Evolutionary conservation across 306 rosid genomes (phyloP).

Genomic region (Argentina anserina): DNA sequence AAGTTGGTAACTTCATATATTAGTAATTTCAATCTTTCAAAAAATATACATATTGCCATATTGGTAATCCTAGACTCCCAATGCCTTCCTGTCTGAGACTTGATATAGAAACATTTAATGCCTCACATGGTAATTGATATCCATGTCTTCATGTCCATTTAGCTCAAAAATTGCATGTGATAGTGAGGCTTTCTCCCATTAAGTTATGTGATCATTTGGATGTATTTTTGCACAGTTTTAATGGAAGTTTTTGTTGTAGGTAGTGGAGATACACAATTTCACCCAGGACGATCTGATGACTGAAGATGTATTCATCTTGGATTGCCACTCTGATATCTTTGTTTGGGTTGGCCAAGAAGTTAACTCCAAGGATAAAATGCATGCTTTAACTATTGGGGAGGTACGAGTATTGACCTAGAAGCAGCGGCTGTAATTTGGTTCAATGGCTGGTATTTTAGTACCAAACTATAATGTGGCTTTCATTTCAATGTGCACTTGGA

Average conservation of each 20-base stretch:
- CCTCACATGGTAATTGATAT: neutral
- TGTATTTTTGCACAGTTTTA: conserved; percentile 14
- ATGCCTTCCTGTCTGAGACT: neutral
- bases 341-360: conserved; percentile 96
- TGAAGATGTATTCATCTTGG: conserved; percentile 80
- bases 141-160: neutral
- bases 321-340: conserved; percentile 75
- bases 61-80: neutral
- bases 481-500: neutral
- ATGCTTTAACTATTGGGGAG: conserved; percentile 88
- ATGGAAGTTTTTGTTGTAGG: conserved; percentile 47
- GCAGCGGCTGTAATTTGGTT: conserved; percentile 19
- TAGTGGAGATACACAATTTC: conserved; percentile 80
- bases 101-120: neutral
- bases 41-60: neutral
- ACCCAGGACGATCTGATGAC: conserved; percentile 99
- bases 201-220: neutral
- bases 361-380: conserved; percentile 56
- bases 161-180: neutral
- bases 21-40: neutral
- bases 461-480: neutral
- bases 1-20: neutral
- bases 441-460: conserved; percentile 11
- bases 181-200: neutral
- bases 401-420: conserved; percentile 44